Conservation (phyloP, 2,329 filamentous ascomycete genomes). For the Raffaelea deltoideospora region DNA sequence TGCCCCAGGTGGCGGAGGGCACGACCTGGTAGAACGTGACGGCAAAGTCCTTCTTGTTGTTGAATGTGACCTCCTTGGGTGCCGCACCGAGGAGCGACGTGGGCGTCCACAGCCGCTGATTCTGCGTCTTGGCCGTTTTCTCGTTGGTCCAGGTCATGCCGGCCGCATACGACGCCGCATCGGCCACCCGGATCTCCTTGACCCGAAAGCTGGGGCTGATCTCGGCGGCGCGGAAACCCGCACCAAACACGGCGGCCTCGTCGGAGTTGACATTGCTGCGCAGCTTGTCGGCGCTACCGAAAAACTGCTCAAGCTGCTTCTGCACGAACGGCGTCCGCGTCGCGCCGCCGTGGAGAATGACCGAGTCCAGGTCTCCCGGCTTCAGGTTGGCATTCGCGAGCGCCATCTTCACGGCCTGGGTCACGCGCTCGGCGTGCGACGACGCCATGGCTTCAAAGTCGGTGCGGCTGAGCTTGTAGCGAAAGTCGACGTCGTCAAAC, state of each 20-base stretch:
- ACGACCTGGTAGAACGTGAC: constrained; percentile 68
- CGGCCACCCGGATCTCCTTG: constrained; percentile 83
- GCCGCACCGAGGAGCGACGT: constrained; percentile 59
- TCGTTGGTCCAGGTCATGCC: constrained; percentile 56
- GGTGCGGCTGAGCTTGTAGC: constrained; percentile 68
- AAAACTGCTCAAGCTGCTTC: constrained; percentile 63
- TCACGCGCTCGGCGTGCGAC: constrained; percentile 52
- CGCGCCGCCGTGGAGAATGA: constrained; percentile 86
- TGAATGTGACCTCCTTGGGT: constrained; percentile 72
- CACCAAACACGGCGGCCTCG: constrained; percentile 90
- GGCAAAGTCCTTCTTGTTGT: constrained; percentile 67
- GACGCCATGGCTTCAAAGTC: constrained; percentile 70
- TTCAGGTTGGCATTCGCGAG: constrained; percentile 58
- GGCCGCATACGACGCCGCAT: constrained; percentile 58
- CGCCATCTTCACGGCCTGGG: constrained; percentile 55
- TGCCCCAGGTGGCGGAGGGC: constrained; percentile 26
- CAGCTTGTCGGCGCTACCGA: constrained; percentile 61
- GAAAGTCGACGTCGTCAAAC: constrained; percentile 85
- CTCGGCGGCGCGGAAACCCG: constrained; percentile 82
- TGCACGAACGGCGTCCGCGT: constrained; percentile 91
- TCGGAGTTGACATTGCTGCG: constrained; percentile 93
- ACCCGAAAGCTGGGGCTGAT: constrained; percentile 93
- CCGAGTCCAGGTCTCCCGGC: constrained; percentile 63
- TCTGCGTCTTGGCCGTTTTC: constrained; percentile 52
- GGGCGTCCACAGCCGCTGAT: constrained; percentile 72